Evolutionary conservation across 441 rosid genomes (phyloP).

Genomic region (Syzygium malaccense): DNA sequence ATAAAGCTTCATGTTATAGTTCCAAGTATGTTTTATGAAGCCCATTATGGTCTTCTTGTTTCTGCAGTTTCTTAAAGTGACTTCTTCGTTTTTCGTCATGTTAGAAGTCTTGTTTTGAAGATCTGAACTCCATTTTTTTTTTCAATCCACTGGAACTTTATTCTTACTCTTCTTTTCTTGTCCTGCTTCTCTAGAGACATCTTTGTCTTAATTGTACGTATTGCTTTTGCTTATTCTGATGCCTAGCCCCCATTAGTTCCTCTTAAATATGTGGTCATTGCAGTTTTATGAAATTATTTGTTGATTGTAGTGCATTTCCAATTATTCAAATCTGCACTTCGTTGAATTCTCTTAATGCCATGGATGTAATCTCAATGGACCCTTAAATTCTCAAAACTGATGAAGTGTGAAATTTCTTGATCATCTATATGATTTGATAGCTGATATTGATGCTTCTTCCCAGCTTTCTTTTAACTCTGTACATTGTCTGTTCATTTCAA

Average conservation of each 20-base stretch:
- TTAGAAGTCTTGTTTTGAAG: background rate
- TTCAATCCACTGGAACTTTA: background rate
- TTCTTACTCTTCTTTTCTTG: background rate
- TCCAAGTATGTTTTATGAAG: background rate
- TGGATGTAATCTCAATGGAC: background rate
- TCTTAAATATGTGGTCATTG: background rate
- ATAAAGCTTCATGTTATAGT: background rate
- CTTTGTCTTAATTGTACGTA: background rate
- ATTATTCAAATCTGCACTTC: background rate
- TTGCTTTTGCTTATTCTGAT: background rate
- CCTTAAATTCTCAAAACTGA: background rate
- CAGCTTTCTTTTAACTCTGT: background rate
- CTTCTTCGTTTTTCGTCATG: background rate
- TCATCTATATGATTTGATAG: background rate
- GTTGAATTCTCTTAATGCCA: background rate
- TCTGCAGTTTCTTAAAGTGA: background rate
- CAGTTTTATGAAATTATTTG: background rate
- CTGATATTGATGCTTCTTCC: background rate
- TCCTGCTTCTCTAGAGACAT: background rate
- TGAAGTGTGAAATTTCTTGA: background rate
- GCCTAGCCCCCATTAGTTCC: background rate
- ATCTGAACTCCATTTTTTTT: background rate
- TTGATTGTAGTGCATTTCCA: background rate
- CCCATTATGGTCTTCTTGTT: background rate
- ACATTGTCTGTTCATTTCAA: background rate